Base-by-base conservation (phyloP, 805 yeast genomes). In the Sporopachydermia quercuum region DNA sequence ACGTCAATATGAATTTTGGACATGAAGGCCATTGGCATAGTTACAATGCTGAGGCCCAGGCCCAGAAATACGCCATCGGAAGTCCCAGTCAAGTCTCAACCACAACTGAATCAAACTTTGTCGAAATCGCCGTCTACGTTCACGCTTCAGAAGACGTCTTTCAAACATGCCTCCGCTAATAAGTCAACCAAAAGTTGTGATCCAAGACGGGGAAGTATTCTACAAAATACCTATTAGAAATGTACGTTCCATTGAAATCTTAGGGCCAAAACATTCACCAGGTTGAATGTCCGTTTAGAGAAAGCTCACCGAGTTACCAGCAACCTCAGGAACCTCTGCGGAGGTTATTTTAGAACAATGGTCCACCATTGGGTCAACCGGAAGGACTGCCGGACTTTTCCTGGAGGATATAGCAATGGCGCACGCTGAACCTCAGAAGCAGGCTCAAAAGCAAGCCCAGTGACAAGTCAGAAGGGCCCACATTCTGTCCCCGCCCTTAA, bases 151-250 rank as follows among this genome's bases (percentile, higher is more conserved):
- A n/a, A n/a, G n/a, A n/a, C n/a, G n/a, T n/a, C n/a, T n/a, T n/a
- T n/a, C n/a, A n/a, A n/a, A n/a, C n/a, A n/a, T n/a, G n/a, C n/a
- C n/a, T 23, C 30, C 30, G 8, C 30, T 8, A 23, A 23, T n/a
- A 8, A 23, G n/a, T 23, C 30, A n/a, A n/a, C 13, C 30, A n/a
- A n/a, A 23, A n/a, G n/a, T 23, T 23, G 30, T 23, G 30, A 23
- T 23, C 8, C 8, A 23, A 23, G 30, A 49, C 18, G 48, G 37
- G 11, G 56, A 52, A 33, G 54, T 52, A 47, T 66, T 55, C 3
- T 57, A 44, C 41, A 59, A 55, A 41, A n/a, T 23, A n/a, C 30
- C 30, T 23, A 23, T n/a, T n/a, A n/a, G 30, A 23, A n/a, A 23
- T 23, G 8, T 23, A 8, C 30, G n/a, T 23, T n/a, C 30, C 30